Percentiles rank a stretch among this genome's conserved stretches.
Conservation (phyloP, 169 alveolate species). For the Miamiensis avidus region DNA sequence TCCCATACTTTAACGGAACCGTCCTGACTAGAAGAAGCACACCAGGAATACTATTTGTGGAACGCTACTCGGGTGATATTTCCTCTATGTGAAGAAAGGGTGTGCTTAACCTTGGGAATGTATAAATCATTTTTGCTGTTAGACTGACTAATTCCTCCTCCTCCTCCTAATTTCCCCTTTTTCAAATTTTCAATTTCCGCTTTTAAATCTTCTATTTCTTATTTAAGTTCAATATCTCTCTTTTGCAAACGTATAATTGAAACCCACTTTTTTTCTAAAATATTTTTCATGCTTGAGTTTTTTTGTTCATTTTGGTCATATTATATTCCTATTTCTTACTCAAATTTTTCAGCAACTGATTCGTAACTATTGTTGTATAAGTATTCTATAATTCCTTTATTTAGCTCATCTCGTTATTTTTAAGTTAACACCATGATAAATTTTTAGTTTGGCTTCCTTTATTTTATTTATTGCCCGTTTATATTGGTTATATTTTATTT, state of each 20-base stretch:
- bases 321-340: constrained; percentile 20
- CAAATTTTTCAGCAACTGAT: constrained; percentile 19
- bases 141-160: constrained; percentile 28
- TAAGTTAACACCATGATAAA: constrained; percentile 46
- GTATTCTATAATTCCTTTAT: constrained; percentile 38
- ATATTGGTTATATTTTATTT: too few relatives aligned
- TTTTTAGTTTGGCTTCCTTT: too few relatives aligned
- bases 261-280: constrained; percentile 78
- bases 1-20: constrained; percentile 89
- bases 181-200: constrained; percentile 54
- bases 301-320: constrained; percentile 5
- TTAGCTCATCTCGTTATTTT: constrained; percentile 45
- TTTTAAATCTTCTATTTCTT: constrained; percentile 56
- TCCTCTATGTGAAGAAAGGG: constrained; percentile 76
- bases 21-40: constrained; percentile 88
- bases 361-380: constrained; percentile 28
- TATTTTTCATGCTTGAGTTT: constrained; percentile 3
- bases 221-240: constrained; percentile 65
- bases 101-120: constrained; percentile 63
- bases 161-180: constrained; percentile 44
- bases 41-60: constrained; percentile 72
- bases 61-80: constrained; percentile 75
- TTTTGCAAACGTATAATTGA: constrained; percentile 67
- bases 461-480: too few relatives aligned
- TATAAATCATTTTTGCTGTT: constrained; percentile 32